Conservation (phyloP, 495 filamentous ascomycete genomes). For the Aspergillus mulundensis region DNA sequence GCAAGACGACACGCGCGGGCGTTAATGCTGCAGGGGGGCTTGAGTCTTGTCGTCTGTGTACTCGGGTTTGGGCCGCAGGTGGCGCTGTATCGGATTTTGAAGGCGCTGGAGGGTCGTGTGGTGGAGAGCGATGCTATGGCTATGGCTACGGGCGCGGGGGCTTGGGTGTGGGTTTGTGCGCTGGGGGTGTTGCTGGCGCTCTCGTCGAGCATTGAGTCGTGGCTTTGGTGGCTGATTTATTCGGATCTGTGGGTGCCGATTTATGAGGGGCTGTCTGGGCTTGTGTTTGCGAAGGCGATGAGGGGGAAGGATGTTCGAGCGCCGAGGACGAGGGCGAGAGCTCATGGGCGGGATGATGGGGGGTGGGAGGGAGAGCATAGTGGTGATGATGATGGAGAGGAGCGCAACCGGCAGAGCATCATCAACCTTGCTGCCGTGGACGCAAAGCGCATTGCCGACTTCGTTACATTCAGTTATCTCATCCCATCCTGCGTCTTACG, state of each 20-base stretch:
- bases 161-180: constrained; percentile 65
- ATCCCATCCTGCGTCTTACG: constrained; percentile 55
- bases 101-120: constrained; percentile 55
- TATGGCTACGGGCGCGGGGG: no score
- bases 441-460: constrained; percentile 67
- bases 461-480: constrained; percentile 60
- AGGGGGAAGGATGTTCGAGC: constrained; percentile 72
- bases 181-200: constrained; percentile 55
- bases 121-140: constrained; percentile 23
- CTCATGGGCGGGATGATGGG: background rate
- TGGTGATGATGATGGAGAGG: constrained; percentile 50
- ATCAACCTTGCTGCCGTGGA: constrained; percentile 81
- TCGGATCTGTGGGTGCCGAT: constrained; percentile 61
- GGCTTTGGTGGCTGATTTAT: constrained; percentile 62
- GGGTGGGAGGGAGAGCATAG: constrained; percentile 30
- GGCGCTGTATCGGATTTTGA: constrained; percentile 61
- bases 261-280: constrained; percentile 63
- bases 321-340: constrained; percentile 36
- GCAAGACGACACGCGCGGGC: constrained; percentile 49
- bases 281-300: constrained; percentile 76
- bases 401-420: constrained; percentile 68
- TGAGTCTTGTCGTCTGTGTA: constrained; percentile 51
- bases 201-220: constrained; percentile 55
- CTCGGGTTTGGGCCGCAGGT: constrained; percentile 67
- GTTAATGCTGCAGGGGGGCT: constrained; percentile 50